These are phyloP conservation scores for Haplographium delicatum DNA, from an alignment of 495 filamentous ascomycete genomes.

Conservation along the genomic window DNA sequence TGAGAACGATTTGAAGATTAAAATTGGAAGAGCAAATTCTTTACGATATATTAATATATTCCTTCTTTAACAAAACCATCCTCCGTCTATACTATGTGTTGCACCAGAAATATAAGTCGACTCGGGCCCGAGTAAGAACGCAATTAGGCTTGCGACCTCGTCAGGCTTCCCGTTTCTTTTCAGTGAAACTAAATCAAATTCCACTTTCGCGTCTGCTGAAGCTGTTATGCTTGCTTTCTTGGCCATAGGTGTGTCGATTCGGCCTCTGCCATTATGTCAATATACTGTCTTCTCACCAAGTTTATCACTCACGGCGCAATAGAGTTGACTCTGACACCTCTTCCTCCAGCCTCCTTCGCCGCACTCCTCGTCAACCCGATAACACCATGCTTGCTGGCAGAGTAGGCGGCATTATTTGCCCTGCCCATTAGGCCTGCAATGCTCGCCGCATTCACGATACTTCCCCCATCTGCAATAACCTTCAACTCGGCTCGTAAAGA, in stretches of 20 bases:
- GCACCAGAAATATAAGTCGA: slow-evolving; percentile 46
- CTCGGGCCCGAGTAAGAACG: slow-evolving; percentile 44
- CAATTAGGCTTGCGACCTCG: slow-evolving; percentile 46
- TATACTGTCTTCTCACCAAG: too few species aligned
- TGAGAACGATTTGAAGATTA: too few species aligned
- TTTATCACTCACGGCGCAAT: slow-evolving; percentile 34
- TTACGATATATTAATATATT: too few species aligned
- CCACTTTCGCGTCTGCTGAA: slow-evolving; percentile 18
- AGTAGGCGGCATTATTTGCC: slow-evolving; percentile 33
- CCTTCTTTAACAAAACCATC: neutral
- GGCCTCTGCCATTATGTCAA: slow-evolving; percentile 25
- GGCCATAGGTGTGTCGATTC: slow-evolving; percentile 20
- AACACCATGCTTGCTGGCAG: slow-evolving; percentile 46
- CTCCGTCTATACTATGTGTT: slow-evolving; percentile 43
- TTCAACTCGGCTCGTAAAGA: slow-evolving; percentile 49
- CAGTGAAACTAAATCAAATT: slow-evolving; percentile 39
- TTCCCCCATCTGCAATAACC: slow-evolving; percentile 32
- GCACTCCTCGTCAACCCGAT: slow-evolving; percentile 49
- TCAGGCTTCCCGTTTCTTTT: slow-evolving; percentile 43
- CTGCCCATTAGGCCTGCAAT: slow-evolving; percentile 18
- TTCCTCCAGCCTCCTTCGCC: slow-evolving; percentile 46
- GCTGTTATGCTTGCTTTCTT: neutral
- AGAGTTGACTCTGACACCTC: slow-evolving; percentile 47
- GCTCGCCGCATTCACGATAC: slow-evolving; percentile 19
- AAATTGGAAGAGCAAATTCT: too few species aligned